Evolutionary conservation across 2,329 filamentous ascomycete species (phyloP).

Genomic region (Claviceps sp.): DNA sequence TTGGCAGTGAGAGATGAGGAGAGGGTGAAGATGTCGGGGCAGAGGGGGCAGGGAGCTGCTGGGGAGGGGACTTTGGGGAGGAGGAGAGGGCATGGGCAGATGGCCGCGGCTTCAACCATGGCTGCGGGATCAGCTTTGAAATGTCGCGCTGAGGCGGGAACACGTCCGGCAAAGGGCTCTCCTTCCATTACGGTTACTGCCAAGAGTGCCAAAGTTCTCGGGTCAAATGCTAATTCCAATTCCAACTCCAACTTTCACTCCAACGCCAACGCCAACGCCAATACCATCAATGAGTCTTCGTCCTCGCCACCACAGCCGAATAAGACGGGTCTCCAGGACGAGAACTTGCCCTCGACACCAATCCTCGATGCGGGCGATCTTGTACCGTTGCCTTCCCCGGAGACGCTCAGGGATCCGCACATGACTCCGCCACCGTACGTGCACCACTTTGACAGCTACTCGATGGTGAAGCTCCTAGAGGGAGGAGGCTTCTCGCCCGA

Average conservation of each 20-base stretch:
- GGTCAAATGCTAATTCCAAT: no score
- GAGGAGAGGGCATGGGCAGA: background rate
- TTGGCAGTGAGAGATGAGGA: background rate
- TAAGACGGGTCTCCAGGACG: background rate
- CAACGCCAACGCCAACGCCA: no score
- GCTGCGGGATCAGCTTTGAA: no score
- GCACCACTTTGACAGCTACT: slow-evolving; percentile 94
- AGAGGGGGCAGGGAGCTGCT: background rate
- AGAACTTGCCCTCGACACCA: background rate
- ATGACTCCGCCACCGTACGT: slow-evolving; percentile 67
- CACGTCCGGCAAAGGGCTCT: no score
- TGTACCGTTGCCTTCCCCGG: slow-evolving; percentile 30
- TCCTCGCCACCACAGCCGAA: background rate
- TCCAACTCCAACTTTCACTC: no score
- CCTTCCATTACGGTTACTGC: no score
- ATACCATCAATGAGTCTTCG: background rate
- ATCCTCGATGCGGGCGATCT: slow-evolving; percentile 30
- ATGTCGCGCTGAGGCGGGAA: no score
- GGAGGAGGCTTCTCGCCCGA: slow-evolving; percentile 57
- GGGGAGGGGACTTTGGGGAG: background rate
- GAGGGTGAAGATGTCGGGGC: background rate
- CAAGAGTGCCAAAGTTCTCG: no score
- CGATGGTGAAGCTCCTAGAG: slow-evolving; percentile 68
- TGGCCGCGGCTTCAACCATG: background rate
- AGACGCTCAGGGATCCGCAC: slow-evolving; percentile 45